Conservation (phyloP, 352 stramenopile genomes). For the Globisporangium recalcitrans region DNA sequence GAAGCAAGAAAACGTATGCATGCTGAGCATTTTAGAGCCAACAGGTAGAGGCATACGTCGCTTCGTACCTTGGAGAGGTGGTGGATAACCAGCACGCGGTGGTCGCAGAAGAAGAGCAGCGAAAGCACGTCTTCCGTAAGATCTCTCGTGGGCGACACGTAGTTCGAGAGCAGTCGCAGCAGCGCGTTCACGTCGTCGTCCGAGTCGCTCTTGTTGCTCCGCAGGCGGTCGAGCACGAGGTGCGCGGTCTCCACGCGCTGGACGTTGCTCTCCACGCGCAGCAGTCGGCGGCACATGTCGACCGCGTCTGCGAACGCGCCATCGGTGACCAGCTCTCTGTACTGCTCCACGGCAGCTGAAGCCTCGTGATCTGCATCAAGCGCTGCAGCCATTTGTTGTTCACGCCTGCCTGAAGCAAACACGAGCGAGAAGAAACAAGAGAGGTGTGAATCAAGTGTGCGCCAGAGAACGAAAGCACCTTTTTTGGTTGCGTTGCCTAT, state of each 20-base stretch:
- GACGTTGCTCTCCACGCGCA: slow-evolving; percentile 38
- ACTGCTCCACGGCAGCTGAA: slow-evolving; percentile 23
- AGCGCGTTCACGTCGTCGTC: slow-evolving; percentile 65
- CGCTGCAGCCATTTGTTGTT: background rate
- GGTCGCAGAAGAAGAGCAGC: slow-evolving; percentile 67
- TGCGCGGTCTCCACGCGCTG: slow-evolving; percentile 44
- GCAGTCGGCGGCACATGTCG: slow-evolving; percentile 46
- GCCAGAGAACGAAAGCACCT: too few species aligned
- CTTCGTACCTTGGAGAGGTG: slow-evolving; percentile 61
- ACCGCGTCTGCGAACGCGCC: slow-evolving; percentile 34
- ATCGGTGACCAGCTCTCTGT: slow-evolving; percentile 46
- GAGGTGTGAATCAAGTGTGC: too few species aligned
- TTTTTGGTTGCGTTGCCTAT: too few species aligned
- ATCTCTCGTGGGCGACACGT: slow-evolving; percentile 57
- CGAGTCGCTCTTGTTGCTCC: slow-evolving; percentile 40
- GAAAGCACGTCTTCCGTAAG: slow-evolving; percentile 72
- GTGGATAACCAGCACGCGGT: slow-evolving; percentile 74
- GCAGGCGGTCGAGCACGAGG: slow-evolving; percentile 68
- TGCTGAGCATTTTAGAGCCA: too few species aligned
- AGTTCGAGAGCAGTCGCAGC: slow-evolving; percentile 69
- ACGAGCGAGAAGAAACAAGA: too few species aligned
- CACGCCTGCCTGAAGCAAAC: too few species aligned
- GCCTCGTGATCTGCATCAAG: background rate
- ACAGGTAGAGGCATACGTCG: background rate
- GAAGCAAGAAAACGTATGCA: too few species aligned